These are phyloP conservation scores for Pistacia integerrima DNA, from an alignment of 345 rosid species.

Conservation along the genomic window DNA sequence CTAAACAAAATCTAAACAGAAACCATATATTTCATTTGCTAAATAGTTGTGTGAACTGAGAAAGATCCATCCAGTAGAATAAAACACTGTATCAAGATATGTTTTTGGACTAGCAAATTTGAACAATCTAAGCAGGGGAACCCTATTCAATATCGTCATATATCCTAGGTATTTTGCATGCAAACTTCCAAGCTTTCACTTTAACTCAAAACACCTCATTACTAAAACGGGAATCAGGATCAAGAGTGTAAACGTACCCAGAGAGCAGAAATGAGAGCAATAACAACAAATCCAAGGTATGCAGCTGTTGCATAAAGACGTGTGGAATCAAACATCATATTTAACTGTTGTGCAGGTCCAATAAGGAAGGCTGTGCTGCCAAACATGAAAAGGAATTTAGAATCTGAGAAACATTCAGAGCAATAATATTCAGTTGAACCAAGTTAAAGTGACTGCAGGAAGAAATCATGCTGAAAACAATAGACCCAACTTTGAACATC, in stretches of 20 bases:
- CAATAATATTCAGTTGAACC: slow-evolving; percentile 2
- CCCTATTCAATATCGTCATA: neutral
- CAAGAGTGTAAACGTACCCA: slow-evolving; percentile 51
- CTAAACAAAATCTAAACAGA: neutral
- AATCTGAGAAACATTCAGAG: slow-evolving; percentile 16
- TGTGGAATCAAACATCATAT: slow-evolving; percentile 85
- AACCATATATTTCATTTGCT: neutral
- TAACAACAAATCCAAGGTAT: slow-evolving; percentile 68
- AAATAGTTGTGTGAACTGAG: neutral
- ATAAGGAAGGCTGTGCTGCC: slow-evolving; percentile 98
- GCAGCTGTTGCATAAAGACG: slow-evolving; percentile 76
- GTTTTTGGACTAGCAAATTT: neutral
- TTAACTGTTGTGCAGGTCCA: slow-evolving; percentile 73
- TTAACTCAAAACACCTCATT: neutral
- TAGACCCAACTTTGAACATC: neutral
- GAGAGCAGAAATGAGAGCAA: slow-evolving; percentile 86
- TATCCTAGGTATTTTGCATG: neutral
- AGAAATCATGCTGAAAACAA: slow-evolving; percentile 1
- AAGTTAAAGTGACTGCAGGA: neutral
- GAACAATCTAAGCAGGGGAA: neutral
- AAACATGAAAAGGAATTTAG: slow-evolving; percentile 35
- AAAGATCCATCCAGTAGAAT: neutral
- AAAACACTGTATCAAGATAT: neutral
- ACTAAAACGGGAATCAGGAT: neutral
- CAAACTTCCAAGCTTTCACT: neutral